phyloP scores from a whole-genome alignment of 352 stramenopile genomes.

The Globisporangium lucens region DNA sequence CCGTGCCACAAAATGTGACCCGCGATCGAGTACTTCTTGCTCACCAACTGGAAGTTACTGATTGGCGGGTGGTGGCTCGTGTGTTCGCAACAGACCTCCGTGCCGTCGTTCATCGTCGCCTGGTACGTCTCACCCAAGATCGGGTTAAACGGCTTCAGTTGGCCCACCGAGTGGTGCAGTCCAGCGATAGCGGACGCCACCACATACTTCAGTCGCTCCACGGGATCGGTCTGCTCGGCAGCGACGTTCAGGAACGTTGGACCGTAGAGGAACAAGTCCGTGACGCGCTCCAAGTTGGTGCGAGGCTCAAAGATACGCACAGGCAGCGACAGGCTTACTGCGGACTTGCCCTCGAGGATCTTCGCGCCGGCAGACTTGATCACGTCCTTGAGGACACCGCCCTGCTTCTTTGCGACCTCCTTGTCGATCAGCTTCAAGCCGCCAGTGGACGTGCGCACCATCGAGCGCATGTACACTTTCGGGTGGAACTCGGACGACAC shows the following conservation, averaged over 20 bases:
- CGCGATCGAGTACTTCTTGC: constrained; percentile 68
- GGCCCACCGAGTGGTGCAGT: constrained; percentile 74
- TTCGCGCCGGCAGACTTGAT: constrained; percentile 74
- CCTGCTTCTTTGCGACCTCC: constrained; percentile 82
- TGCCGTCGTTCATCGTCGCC: constrained; percentile 69
- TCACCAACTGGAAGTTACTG: constrained; percentile 79
- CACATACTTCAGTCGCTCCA: constrained; percentile 82
- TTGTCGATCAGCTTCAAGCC: constrained; percentile 83
- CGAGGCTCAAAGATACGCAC: constrained; percentile 85
- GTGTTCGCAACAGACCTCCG: constrained; percentile 79
- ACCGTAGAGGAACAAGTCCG: constrained; percentile 78
- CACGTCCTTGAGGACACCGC: constrained; percentile 82
- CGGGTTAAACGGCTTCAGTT: constrained; percentile 85
- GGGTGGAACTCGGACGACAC: constrained; percentile 50
- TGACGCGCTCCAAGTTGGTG: constrained; percentile 76
- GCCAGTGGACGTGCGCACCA: constrained; percentile 69
- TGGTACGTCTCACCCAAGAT: constrained; percentile 84
- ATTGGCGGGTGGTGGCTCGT: constrained; percentile 85
- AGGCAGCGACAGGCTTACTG: constrained; percentile 79
- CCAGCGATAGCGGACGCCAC: constrained; percentile 76
- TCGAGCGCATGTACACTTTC: constrained; percentile 76
- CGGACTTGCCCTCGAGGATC: constrained; percentile 65
- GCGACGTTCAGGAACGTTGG: constrained; percentile 73
- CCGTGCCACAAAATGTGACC: constrained; percentile 75
- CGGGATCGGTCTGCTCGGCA: constrained; percentile 48